Percentiles rank a stretch among this genome's conserved stretches.
Conservation (phyloP, 495 filamentous ascomycete species). For the Xylaria venustula region DNA sequence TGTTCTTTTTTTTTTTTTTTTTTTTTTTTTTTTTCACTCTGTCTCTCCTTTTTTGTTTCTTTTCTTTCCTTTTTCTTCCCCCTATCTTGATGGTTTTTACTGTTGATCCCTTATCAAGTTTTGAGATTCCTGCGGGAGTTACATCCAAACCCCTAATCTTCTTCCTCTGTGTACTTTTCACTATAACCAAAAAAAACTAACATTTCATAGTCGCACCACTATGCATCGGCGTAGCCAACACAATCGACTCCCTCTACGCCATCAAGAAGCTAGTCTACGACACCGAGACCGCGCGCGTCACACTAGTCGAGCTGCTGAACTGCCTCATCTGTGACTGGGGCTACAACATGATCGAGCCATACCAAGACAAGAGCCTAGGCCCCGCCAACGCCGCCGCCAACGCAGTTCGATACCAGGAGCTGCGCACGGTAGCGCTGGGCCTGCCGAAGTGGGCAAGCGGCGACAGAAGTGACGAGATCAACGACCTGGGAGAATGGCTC, state of each 20-base stretch:
- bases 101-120: too few species aligned
- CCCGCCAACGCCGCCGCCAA: constrained; percentile 16
- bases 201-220: constrained; percentile 4
- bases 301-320: constrained; percentile 1
- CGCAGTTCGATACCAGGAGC: constrained; percentile 15
- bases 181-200: not conserved
- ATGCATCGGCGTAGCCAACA: constrained; percentile 12
- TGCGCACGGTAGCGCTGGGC: constrained; percentile 5
- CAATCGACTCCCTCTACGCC: constrained; percentile 12
- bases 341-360: constrained; percentile 22
- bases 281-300: not conserved
- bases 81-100: too few species aligned
- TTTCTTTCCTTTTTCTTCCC: too few species aligned
- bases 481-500: not conserved
- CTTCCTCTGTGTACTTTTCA: too few species aligned
- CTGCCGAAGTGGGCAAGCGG: constrained; percentile 15
- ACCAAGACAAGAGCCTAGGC: constrained; percentile 14
- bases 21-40: not conserved
- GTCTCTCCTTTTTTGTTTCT: too few species aligned
- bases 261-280: constrained; percentile 14
- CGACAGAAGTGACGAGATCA: not conserved
- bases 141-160: too few species aligned
- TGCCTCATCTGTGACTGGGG: constrained; percentile 22
- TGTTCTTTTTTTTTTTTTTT: not conserved
- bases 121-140: too few species aligned